Base-by-base conservation (phyloP, 192 early-diverging fungal genomes). In the Dispira simplex region DNA sequence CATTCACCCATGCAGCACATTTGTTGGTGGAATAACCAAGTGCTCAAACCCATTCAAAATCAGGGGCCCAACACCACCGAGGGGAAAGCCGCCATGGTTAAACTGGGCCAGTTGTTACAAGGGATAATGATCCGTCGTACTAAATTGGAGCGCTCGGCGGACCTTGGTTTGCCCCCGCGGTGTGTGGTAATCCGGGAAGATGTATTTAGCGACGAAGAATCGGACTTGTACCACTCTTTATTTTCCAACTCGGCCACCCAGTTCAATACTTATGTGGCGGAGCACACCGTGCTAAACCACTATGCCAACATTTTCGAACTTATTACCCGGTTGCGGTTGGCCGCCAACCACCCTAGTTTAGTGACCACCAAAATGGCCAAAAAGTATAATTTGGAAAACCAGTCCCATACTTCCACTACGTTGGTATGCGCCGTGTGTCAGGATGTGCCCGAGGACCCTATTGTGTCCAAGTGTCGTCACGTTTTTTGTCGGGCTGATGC, bases 281-380 rank as follows among this genome's bases (percentile, higher is more conserved):
- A 85, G 60, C 84, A 82, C 11, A 90, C 91, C 0, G 87, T 93
- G 25, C 78, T 94, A 48, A 93, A 93, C 70, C 89, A 95, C 75
- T 97, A 95, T 66, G 90, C 92, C 46, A 88, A 85, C 60, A 93
- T 97, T 59, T 94, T 97, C 71, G 90, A 92, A 72, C 75, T 93
- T 11, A 73, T 97, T 58, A 86, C 79, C 12, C 82, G 88, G 43
- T 92, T 97, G 90, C 71, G 94, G 25, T 83, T 93, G 65, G 88
- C 90, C 39, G 87, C 87, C 44, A 88, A 97, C 75, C 94, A 97
- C 70, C 94, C 92, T 5, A 84, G 84, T 56, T 64, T 90, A 58
- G 75, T 90, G 25, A 70, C 68, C 9, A 74, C 82, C 39, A 90
- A 87, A 72, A 69, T 82, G 32, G 68, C 69, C 45, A 69, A 75